Percentiles rank a stretch among this genome's conserved stretches.
Evolutionary conservation across 306 rosid species (phyloP).

Genomic region (Inga oerstediana): DNA sequence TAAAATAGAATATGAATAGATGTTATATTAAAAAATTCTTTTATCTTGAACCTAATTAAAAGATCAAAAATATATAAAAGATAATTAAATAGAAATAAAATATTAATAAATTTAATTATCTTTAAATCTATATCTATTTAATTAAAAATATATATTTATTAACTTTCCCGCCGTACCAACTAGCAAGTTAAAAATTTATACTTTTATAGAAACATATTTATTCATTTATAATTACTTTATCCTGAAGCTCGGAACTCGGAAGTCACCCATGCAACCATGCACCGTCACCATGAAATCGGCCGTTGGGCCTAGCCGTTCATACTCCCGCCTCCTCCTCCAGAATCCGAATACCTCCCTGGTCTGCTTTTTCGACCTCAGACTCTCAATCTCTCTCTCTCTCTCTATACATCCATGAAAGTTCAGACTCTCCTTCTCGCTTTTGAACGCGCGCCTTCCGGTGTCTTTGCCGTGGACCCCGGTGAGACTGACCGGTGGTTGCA

Average conservation of each 20-base stretch:
- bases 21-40: too few species aligned
- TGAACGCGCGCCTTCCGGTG: neutral
- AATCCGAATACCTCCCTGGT: neutral
- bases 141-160: too few species aligned
- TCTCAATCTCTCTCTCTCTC: too few species aligned
- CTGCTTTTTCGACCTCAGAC: neutral
- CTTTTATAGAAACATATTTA: too few species aligned
- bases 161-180: too few species aligned
- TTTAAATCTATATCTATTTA: too few species aligned
- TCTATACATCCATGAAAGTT: neutral
- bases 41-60: too few species aligned
- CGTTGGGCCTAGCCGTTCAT: neutral
- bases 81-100: too few species aligned
- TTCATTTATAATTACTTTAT: neutral
- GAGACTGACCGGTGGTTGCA: neutral
- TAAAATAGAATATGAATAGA: too few species aligned
- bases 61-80: too few species aligned
- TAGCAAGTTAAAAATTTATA: too few species aligned
- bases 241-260: neutral
- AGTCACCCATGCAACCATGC: neutral
- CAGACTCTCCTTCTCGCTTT: neutral
- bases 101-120: too few species aligned
- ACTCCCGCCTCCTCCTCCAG: neutral
- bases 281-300: neutral
- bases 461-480: neutral